Conservation (phyloP, 2,329 filamentous ascomycete species). For the Corinectria fuckeliana region DNA sequence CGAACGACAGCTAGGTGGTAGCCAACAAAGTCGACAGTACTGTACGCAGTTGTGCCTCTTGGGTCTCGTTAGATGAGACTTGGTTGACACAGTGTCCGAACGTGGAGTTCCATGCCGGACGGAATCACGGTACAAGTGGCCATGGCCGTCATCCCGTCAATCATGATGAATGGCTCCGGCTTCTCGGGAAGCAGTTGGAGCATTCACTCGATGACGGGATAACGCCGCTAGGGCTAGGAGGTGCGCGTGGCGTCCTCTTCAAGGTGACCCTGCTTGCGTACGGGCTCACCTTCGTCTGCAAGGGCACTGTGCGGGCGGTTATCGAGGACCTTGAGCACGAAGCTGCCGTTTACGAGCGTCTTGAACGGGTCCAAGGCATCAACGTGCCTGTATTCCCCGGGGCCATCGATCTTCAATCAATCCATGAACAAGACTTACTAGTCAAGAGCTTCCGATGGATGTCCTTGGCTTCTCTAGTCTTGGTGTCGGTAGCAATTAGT, state of each 20-base stretch:
- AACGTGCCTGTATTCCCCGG: slow-evolving; percentile 44
- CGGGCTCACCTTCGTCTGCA: slow-evolving; percentile 52
- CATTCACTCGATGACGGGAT: slow-evolving; percentile 42
- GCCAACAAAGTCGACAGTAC: not conserved
- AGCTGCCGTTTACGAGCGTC: slow-evolving; percentile 44
- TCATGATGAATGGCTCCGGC: slow-evolving; percentile 35
- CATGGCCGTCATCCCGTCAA: slow-evolving; percentile 38
- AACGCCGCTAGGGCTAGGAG: slow-evolving; percentile 31
- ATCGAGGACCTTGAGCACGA: slow-evolving; percentile 37
- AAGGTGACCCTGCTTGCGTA: slow-evolving; percentile 48
- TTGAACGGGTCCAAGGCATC: slow-evolving; percentile 44
- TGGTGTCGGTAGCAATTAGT: too few species aligned
- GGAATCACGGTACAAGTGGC: slow-evolving; percentile 37
- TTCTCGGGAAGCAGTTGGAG: slow-evolving; percentile 42
- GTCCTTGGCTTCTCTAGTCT: too few species aligned
- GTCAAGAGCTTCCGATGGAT: too few species aligned
- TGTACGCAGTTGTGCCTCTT: not conserved
- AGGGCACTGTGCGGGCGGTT: slow-evolving; percentile 46
- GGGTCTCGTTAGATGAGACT: slow-evolving; percentile 13
- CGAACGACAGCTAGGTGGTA: not conserved
- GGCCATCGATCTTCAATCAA: slow-evolving; percentile 42
- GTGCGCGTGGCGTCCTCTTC: slow-evolving; percentile 49
- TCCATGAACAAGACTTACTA: slow-evolving; percentile 44
- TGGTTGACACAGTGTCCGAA: slow-evolving; percentile 19
- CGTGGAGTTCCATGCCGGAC: too few species aligned